A percentile compares a stretch with the other conserved stretches of the same genome.
These are phyloP conservation scores for Colletotrichum sp. DNA, from an alignment of 2,329 filamentous ascomycete genomes.

Conservation along the genomic window DNA sequence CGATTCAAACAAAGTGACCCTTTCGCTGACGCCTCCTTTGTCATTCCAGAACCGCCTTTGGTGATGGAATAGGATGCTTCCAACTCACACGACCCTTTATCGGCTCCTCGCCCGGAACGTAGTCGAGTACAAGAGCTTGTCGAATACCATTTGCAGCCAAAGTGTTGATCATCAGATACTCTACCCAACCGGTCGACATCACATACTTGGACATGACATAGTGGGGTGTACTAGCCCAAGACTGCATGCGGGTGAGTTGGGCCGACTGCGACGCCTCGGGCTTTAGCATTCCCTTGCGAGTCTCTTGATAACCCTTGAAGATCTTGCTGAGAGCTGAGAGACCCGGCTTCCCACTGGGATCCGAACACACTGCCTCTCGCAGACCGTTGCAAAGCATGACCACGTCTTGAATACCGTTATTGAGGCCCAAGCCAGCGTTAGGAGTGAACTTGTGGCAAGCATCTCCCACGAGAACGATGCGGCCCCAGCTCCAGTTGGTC, in stretches of 20 bases:
- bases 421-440: constrained; percentile 36
- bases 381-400: constrained; percentile 33
- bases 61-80: background rate
- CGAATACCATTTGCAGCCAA: background rate
- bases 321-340: background rate
- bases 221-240: background rate
- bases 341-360: background rate
- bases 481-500: constrained; percentile 36
- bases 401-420: constrained; percentile 38
- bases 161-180: background rate
- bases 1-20: background rate
- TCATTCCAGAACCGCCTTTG: background rate
- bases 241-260: background rate
- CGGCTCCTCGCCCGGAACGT: background rate
- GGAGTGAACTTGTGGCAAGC: constrained; percentile 42
- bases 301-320: background rate
- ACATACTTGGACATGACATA: background rate
- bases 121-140: background rate
- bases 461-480: constrained; percentile 41
- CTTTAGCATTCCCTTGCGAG: background rate
- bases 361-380: background rate
- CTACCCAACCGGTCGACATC: background rate
- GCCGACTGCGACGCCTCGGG: background rate
- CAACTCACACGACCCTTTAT: background rate
- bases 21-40: background rate